Evolutionary conservation across 164 flowering plant species (phyloP).

Genomic region (Litsea cubeba): DNA sequence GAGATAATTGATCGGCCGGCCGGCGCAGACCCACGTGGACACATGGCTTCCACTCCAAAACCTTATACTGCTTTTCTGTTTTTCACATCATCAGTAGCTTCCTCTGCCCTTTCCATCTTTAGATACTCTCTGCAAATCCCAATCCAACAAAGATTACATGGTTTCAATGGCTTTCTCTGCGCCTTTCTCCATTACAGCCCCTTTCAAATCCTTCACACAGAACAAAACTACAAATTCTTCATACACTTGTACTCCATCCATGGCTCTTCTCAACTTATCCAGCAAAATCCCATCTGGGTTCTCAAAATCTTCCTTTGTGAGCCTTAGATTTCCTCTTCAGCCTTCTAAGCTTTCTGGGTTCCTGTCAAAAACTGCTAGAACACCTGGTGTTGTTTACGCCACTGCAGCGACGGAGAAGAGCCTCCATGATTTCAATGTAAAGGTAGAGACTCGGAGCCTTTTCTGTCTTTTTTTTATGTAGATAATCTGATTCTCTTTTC

Average conservation of each 20-base stretch:
- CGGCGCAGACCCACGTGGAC: neutral
- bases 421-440: slow-evolving; percentile 71
- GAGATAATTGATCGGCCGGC: too few relatives aligned
- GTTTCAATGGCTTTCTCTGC: neutral
- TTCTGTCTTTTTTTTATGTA: too few relatives aligned
- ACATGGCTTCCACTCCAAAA: neutral
- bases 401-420: slow-evolving; percentile 77
- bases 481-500: too few relatives aligned
- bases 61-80: neutral
- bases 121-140: neutral
- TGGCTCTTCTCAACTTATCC: slow-evolving; percentile 19
- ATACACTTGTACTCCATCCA: slow-evolving; percentile 3
- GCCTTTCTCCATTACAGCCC: neutral
- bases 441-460: slow-evolving; percentile 34
- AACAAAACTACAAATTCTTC: neutral
- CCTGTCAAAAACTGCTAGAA: slow-evolving; percentile 31
- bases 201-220: neutral
- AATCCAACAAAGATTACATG: neutral
- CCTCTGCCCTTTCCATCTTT: too few relatives aligned
- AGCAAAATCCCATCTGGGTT: slow-evolving; percentile 37
- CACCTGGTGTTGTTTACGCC: slow-evolving; percentile 38
- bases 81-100: too few relatives aligned
- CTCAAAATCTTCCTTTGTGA: slow-evolving; percentile 36
- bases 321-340: slow-evolving; percentile 31
- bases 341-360: slow-evolving; percentile 18